phyloP scores from a whole-genome alignment of 2,329 filamentous ascomycete genomes.

The Cytospora piceae region DNA sequence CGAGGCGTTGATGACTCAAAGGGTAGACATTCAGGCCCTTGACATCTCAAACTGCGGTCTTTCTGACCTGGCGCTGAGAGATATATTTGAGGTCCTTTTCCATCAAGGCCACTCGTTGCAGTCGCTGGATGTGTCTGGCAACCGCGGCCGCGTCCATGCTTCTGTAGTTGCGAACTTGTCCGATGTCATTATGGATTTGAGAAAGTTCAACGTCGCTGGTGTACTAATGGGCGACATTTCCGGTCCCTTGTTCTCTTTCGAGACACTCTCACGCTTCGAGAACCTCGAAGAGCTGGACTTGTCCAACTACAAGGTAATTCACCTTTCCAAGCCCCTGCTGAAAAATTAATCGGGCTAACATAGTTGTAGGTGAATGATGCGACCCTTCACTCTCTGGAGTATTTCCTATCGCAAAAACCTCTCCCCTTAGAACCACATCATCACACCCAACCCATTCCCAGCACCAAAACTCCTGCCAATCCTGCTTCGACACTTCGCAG shows the following conservation, averaged over 20 bases:
- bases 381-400: constrained; percentile 51
- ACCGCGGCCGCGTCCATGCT: constrained; percentile 55
- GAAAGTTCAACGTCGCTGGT: constrained; percentile 54
- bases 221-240: constrained; percentile 52
- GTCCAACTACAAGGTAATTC: constrained; percentile 56
- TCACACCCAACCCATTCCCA: constrained; percentile 21
- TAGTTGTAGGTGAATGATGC: constrained; percentile 50
- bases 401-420: constrained; percentile 43
- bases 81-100: constrained; percentile 52
- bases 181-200: constrained; percentile 48
- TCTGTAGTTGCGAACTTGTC: constrained; percentile 50
- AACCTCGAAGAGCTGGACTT: constrained; percentile 58
- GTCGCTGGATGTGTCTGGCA: constrained; percentile 56
- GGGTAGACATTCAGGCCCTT: constrained; percentile 49
- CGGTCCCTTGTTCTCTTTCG: constrained; percentile 51
- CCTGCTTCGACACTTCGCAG: constrained; percentile 47
- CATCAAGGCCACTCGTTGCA: constrained; percentile 51
- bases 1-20: constrained; percentile 37
- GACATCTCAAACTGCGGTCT: constrained; percentile 57
- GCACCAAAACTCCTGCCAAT: constrained; percentile 29
- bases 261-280: constrained; percentile 46
- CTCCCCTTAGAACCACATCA: constrained; percentile 16
- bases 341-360: constrained; percentile 1
- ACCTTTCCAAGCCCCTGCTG: not conserved
- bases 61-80: constrained; percentile 51